Evolutionary conservation across 2,329 filamentous ascomycete genomes (phyloP).

Genomic region (Xylariaceae sp.): DNA sequence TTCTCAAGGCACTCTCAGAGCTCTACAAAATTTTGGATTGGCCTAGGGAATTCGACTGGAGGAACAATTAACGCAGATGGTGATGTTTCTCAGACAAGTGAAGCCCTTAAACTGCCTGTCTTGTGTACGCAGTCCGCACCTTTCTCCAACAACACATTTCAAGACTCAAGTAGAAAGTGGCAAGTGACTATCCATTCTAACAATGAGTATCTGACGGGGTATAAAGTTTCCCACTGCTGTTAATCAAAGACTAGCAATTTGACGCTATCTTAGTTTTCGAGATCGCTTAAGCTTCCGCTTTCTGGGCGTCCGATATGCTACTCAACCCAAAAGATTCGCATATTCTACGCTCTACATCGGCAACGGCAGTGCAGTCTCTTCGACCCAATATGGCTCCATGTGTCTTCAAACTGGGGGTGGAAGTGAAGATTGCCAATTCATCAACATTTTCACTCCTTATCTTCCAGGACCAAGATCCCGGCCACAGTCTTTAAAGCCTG

Average conservation of each 20-base stretch:
- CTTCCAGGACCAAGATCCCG: conserved; percentile 41
- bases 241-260: neutral
- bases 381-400: conserved; percentile 44
- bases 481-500: conserved; percentile 42
- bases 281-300: conserved; percentile 52
- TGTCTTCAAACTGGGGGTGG: conserved; percentile 48
- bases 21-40: conserved; percentile 46
- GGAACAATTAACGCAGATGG: conserved; percentile 41
- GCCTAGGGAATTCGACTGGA: conserved; percentile 27
- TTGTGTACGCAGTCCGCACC: conserved; percentile 53
- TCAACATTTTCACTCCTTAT: conserved; percentile 53
- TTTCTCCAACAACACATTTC: conserved; percentile 42
- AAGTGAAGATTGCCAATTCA: conserved; percentile 53
- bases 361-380: conserved; percentile 41
- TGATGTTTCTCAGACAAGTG: conserved; percentile 24
- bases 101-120: conserved; percentile 38
- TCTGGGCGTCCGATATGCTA: conserved; percentile 54
- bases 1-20: conserved; percentile 38
- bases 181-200: conserved; percentile 47
- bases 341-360: conserved; percentile 49
- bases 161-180: conserved; percentile 44
- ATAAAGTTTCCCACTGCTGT: neutral
- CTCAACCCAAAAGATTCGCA: conserved; percentile 51
- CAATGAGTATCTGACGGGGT: conserved; percentile 47
- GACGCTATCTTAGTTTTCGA: conserved; percentile 30